Conservation (phyloP, 2,329 filamentous ascomycete species). For the Aspergillus terreus region DNA sequence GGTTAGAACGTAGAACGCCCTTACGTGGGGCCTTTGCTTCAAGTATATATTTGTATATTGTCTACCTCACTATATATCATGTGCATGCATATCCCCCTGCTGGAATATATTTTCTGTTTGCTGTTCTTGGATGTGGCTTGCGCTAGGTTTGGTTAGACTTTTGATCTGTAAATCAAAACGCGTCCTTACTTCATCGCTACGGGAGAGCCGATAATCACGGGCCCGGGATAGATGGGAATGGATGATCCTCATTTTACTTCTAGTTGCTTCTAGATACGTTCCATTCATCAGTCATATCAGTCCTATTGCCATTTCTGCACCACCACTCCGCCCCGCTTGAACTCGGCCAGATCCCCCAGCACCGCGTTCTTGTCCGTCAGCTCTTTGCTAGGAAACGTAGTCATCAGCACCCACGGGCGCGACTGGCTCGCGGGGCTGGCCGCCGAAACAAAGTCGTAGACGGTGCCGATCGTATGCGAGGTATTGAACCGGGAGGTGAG, state of each 20-base stretch:
- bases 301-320: conserved; percentile 47
- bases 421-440: conserved; percentile 48
- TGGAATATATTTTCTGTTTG: no score
- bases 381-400: conserved; percentile 63
- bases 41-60: neutral
- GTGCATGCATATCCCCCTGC: no score
- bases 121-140: no score
- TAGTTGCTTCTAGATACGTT: neutral
- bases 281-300: neutral
- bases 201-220: no score
- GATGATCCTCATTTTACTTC: neutral
- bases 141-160: no score
- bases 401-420: conserved; percentile 59
- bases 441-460: conserved; percentile 59
- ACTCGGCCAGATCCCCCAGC: conserved; percentile 47
- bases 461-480: conserved; percentile 61
- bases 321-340: conserved; percentile 49
- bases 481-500: conserved; percentile 62
- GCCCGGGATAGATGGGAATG: no score
- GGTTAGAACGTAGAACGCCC: neutral
- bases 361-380: conserved; percentile 51
- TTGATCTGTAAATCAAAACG: no score
- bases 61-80: no score
- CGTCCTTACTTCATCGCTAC: no score
- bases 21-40: neutral